Percentiles rank a stretch among this genome's conserved stretches.
phyloP scores from a whole-genome alignment of 805 yeast genomes.

The Wickerhamomyces xylosicus region DNA sequence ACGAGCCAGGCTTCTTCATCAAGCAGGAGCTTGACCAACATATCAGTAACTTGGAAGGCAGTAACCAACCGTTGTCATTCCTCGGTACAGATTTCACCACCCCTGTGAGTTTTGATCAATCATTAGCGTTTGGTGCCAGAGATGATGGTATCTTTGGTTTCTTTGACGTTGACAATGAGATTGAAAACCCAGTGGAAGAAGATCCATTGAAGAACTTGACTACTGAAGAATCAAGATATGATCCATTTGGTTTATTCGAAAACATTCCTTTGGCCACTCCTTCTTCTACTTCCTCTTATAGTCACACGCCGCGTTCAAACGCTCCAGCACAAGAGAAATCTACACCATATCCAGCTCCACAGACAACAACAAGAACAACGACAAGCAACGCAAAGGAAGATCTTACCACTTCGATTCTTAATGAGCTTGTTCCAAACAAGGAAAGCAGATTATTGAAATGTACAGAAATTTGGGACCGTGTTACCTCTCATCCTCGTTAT shows the following conservation, averaged over 20 bases:
- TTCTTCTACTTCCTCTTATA: constrained; percentile 8
- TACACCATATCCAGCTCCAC: too few relatives aligned
- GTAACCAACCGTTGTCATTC: too few relatives aligned
- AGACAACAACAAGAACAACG: background rate
- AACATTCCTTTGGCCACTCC: constrained; percentile 1
- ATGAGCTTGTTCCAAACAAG: constrained; percentile 58
- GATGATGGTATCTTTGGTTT: constrained; percentile 7
- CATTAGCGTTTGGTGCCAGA: constrained; percentile 33
- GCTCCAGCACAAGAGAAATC: background rate
- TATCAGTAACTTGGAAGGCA: background rate
- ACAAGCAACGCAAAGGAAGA: background rate
- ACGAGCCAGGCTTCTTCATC: constrained; percentile 35
- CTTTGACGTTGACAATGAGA: constrained; percentile 5
- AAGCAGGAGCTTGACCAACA: constrained; percentile 11
- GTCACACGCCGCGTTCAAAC: background rate
- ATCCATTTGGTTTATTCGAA: constrained; percentile 32
- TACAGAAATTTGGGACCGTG: constrained; percentile 93
- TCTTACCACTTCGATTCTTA: constrained; percentile 3
- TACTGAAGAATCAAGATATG: constrained; percentile 47
- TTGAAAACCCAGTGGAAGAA: constrained; percentile 5
- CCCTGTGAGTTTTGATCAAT: constrained; percentile 36
- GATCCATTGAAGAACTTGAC: constrained; percentile 35
- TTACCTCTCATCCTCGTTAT: constrained; percentile 88
- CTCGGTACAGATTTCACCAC: constrained; percentile 7
- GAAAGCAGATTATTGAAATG: constrained; percentile 57